Percentiles rank a stretch among this genome's conserved stretches.
These are phyloP conservation scores for Ceriops zippeliana DNA, from an alignment of 345 rosid species.

Conservation along the genomic window DNA sequence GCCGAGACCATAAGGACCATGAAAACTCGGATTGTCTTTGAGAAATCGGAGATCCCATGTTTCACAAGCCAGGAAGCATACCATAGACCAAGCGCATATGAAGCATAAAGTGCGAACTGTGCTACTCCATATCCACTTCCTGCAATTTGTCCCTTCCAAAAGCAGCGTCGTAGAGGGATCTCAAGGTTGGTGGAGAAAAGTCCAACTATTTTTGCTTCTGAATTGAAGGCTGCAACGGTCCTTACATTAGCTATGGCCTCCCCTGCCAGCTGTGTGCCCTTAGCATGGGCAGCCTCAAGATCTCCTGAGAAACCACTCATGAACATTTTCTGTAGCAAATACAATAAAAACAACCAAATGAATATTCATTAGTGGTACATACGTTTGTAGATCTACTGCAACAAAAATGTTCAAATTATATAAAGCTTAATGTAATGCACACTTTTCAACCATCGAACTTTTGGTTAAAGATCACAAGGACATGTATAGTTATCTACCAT, in stretches of 20 bases:
- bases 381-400: not conserved
- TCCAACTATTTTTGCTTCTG: conserved; percentile 78
- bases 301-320: conserved; percentile 97
- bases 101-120: conserved; percentile 86
- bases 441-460: too few relatives aligned
- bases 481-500: too few relatives aligned
- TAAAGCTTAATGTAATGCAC: too few relatives aligned
- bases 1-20: conserved; percentile 99
- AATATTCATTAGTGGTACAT: not conserved
- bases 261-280: conserved; percentile 92
- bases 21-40: conserved; percentile 91
- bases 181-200: conserved; percentile 79
- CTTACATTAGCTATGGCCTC: conserved; percentile 96
- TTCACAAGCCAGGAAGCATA: conserved; percentile 99
- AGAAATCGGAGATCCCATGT: conserved; percentile 96
- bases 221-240: conserved; percentile 96
- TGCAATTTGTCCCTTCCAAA: conserved; percentile 99
- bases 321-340: conserved; percentile 83
- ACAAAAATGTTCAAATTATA: too few relatives aligned
- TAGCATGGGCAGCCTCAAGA: conserved; percentile 87
- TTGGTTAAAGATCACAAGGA: too few relatives aligned
- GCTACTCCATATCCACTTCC: conserved; percentile 97
- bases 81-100: conserved; percentile 99
- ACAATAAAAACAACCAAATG: not conserved
- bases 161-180: conserved; percentile 74